phyloP scores from a whole-genome alignment of 306 rosid genomes.

The Lathyrus sativus region DNA sequence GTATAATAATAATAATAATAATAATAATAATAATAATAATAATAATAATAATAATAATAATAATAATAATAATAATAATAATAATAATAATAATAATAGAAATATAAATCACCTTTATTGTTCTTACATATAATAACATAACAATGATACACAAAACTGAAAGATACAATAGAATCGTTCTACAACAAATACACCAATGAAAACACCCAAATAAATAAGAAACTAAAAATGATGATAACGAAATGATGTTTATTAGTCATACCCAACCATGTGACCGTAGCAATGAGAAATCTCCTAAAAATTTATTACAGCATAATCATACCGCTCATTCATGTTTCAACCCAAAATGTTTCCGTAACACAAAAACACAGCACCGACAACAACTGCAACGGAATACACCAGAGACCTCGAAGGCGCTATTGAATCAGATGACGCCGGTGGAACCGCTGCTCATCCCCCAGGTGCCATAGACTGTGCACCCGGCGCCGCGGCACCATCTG shows the following conservation, averaged over 20 bases:
- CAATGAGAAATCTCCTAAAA: not conserved
- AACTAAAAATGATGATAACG: not conserved
- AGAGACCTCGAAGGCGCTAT: constrained; percentile 40
- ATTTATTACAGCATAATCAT: constrained; percentile 8
- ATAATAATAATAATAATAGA: too few relatives aligned
- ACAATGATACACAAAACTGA: not conserved
- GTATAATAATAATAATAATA: too few relatives aligned
- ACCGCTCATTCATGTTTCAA: constrained; percentile 5
- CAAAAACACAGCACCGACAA: constrained; percentile 37
- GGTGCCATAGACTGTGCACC: constrained; percentile 1
- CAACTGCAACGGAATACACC: constrained; percentile 36
- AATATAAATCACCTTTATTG: too few relatives aligned
- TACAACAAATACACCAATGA: not conserved
- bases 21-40: too few relatives aligned
- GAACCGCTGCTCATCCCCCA: not conserved
- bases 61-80: too few relatives aligned
- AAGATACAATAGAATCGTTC: not conserved
- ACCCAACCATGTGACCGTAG: not conserved
- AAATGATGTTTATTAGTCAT: not conserved
- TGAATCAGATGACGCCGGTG: constrained; percentile 10
- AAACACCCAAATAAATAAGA: not conserved
- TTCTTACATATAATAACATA: not conserved
- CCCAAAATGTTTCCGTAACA: constrained; percentile 21
- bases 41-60: too few relatives aligned
- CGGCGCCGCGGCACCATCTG: not conserved